Base-by-base conservation (phyloP, 1,284 basidiomycete species). In the Naganishia cerealis region DNA sequence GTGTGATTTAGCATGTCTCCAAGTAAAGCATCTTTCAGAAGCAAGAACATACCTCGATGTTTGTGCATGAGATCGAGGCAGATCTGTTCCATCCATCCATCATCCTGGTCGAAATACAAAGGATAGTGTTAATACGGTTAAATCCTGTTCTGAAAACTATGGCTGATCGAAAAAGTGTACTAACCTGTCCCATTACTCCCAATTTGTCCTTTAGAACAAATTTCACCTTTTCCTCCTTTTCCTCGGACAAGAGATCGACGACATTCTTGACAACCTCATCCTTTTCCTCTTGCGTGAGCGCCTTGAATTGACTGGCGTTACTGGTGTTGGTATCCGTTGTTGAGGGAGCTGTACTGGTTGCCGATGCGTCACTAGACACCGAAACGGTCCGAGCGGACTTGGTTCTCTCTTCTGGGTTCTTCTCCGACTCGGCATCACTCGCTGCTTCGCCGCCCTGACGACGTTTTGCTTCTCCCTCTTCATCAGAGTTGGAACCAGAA, bases 191-290 rank as follows among this genome's bases (percentile, higher is more conserved):
- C 74, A 91, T 86, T 73, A 91, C 86, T 7, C 84, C 85, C 74
- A 88, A 90, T 48, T 85, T 86, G 39, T 85, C 84, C 77, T 86
- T 89, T 68, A 95, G 84, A 39, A 92, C 74, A 2, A 79, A 75
- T 81, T 93, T 93, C 75, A 94, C 85, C 66, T 88, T 86, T 69
- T 94, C 92, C 79, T 94, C 92, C 69, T 89, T 86, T 78, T 95
- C 92, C 67, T 88, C 86, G 55, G 86, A 86, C 55, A 95, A 85
- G 58, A 91, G 81, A 4, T 82, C 81, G 36, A 90, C 88, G 15
- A 93, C 87, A 74, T 84, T 84, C 74, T 84, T 85, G 24, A 92
- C 85, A 12, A 92, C 80, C 46, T 83, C 81, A 53, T 81, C 80
- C 61, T 73, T 76, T 40, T 78, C 78, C 26, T 59, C 66, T 21